phyloP scores from a whole-genome alignment of 176 grass and related monocot species.

The Cocos nucifera region DNA sequence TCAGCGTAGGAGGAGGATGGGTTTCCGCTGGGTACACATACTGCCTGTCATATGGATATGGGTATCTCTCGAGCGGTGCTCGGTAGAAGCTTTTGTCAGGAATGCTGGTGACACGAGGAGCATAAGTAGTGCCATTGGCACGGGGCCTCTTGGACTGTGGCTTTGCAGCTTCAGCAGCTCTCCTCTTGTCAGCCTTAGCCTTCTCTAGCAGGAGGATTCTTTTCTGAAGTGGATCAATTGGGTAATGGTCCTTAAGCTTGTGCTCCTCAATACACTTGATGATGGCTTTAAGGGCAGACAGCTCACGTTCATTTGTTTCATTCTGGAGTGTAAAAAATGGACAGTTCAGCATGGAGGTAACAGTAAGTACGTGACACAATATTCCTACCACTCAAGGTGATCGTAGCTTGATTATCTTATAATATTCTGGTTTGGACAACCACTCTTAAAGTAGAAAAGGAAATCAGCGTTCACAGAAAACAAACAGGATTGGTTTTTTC shows the following conservation, averaged over 20 bases:
- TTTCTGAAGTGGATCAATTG: constrained; percentile 64
- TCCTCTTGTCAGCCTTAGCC: constrained; percentile 90
- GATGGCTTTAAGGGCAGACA: constrained; percentile 64
- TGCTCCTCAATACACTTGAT: constrained; percentile 95
- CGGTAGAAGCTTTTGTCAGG: constrained; percentile 78
- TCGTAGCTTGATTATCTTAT: too few relatives aligned
- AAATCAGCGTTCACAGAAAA: not conserved
- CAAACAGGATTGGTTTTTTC: too few relatives aligned
- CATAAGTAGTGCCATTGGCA: constrained; percentile 47
- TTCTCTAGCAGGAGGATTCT: constrained; percentile 82
- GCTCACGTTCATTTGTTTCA: constrained; percentile 75
- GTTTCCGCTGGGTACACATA: constrained; percentile 47
- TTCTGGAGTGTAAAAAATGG: constrained; percentile 32
- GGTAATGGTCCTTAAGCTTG: constrained; percentile 71
- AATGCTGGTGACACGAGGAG: constrained; percentile 36
- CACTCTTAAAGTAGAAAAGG: constrained; percentile 4
- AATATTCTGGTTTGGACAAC: not conserved
- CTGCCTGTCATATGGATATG: constrained; percentile 57
- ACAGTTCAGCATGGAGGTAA: not conserved
- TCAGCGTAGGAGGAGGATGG: constrained; percentile 46
- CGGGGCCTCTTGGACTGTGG: constrained; percentile 80
- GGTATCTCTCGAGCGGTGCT: constrained; percentile 47
- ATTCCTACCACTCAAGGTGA: too few relatives aligned
- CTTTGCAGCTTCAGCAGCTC: constrained; percentile 69
- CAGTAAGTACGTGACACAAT: too few relatives aligned